Conservation (phyloP, 192 early-diverging fungal species). For the Backusella macrospora region DNA sequence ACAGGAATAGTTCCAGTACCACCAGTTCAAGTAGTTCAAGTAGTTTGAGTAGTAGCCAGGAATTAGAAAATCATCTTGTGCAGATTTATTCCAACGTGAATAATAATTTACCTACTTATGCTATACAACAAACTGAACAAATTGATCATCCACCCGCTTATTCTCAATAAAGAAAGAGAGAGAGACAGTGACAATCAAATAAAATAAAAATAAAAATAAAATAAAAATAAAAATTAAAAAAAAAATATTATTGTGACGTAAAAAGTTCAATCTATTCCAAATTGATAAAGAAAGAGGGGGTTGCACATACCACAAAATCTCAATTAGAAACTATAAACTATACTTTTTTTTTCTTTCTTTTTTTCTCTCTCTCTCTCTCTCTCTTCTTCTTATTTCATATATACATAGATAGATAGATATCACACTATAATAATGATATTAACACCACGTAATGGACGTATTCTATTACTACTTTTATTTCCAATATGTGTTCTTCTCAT, state of each 20-base stretch:
- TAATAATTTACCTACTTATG: not conserved
- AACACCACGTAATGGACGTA: constrained; percentile 13
- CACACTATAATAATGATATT: not conserved
- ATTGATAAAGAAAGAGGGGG: not conserved
- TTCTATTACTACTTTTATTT: not conserved
- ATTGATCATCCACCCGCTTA: constrained; percentile 9
- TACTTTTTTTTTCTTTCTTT: not conserved
- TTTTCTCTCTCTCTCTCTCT: not conserved
- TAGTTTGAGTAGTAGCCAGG: not conserved
- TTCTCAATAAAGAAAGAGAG: not conserved
- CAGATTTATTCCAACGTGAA: not conserved
- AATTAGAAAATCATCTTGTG: not conserved
- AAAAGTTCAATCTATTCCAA: too few species aligned
- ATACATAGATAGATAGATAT: too few species aligned
- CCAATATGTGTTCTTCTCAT: constrained; percentile 6
- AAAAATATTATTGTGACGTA: too few species aligned
- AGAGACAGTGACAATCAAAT: not conserved
- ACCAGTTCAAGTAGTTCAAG: not conserved
- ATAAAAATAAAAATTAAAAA: not conserved
- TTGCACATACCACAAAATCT: not conserved
- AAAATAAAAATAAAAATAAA: not conserved
- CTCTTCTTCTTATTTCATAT: not conserved
- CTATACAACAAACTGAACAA: not conserved
- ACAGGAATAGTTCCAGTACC: not conserved
- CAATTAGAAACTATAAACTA: not conserved